phyloP scores from a whole-genome alignment of 495 filamentous ascomycete species.

The Talaromyces liani region DNA sequence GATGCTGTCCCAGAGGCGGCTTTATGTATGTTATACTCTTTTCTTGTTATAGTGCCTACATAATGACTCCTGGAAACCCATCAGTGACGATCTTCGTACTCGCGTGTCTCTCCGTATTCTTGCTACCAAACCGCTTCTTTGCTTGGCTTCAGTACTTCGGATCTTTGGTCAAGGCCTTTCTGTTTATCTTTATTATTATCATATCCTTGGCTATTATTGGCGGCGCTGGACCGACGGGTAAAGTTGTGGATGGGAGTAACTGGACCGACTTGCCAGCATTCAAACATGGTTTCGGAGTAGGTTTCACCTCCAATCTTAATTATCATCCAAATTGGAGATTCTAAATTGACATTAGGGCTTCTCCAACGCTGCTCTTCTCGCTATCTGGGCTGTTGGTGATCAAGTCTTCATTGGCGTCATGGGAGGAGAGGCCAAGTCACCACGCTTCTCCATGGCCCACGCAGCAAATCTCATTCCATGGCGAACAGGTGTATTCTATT shows the following conservation, averaged over 20 bases:
- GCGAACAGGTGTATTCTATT: slow-evolving; percentile 24
- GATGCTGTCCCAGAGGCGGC: slow-evolving; percentile 13
- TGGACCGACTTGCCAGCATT: slow-evolving; percentile 18
- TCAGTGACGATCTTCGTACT: slow-evolving; percentile 23
- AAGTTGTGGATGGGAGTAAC: slow-evolving; percentile 19
- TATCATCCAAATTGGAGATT: too few species aligned
- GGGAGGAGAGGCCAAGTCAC: slow-evolving; percentile 19
- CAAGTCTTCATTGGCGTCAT: slow-evolving; percentile 18
- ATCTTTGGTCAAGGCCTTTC: slow-evolving; percentile 22
- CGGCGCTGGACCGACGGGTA: slow-evolving; percentile 22
- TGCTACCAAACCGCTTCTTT: slow-evolving; percentile 19
- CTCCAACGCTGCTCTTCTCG: too few species aligned
- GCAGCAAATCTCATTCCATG: slow-evolving; percentile 21
- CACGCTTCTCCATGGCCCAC: slow-evolving; percentile 20
- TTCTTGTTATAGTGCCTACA: not conserved
- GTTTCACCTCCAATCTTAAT: too few species aligned
- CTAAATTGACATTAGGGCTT: too few species aligned
- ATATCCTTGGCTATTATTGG: slow-evolving; percentile 17
- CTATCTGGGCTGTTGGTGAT: not conserved
- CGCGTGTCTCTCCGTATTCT: slow-evolving; percentile 16
- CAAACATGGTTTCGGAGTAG: slow-evolving; percentile 18
- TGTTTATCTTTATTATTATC: slow-evolving; percentile 24
- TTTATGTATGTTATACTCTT: slow-evolving; percentile 8
- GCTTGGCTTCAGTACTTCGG: slow-evolving; percentile 25
- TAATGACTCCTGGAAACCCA: too few species aligned